A percentile compares a stretch with the other conserved stretches of the same genome.
Conservation (phyloP, 2,329 filamentous ascomycete species). For the Apiospora malaysiana region DNA sequence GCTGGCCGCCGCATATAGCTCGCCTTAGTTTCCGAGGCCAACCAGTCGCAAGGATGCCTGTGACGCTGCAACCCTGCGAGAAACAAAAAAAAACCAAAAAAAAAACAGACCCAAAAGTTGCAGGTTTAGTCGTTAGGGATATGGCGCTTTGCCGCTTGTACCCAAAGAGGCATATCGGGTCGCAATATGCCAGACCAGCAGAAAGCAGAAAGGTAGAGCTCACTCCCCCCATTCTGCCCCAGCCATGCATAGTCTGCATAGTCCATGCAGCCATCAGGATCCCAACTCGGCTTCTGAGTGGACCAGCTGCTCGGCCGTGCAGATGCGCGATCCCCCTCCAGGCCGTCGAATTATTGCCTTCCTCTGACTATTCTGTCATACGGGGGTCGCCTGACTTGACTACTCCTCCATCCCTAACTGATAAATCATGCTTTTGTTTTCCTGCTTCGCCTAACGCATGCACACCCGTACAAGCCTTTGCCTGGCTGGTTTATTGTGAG, state of each 20-base stretch:
- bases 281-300: slow-evolving; percentile 14
- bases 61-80: slow-evolving; percentile 11
- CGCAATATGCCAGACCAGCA: slow-evolving; percentile 15
- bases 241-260: slow-evolving; percentile 17
- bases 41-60: slow-evolving; percentile 17
- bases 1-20: slow-evolving; percentile 10
- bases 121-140: slow-evolving; percentile 1
- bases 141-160: slow-evolving; percentile 15
- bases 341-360: slow-evolving; percentile 17
- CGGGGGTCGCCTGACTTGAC: slow-evolving; percentile 14
- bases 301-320: slow-evolving; percentile 18
- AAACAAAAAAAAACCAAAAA: background rate
- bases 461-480: background rate
- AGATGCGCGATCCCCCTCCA: slow-evolving; percentile 20
- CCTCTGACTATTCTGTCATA: slow-evolving; percentile 17
- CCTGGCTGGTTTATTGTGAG: background rate
- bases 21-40: slow-evolving; percentile 8
- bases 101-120: background rate
- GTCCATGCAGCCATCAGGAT: slow-evolving; percentile 19
- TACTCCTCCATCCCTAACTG: slow-evolving; percentile 10
- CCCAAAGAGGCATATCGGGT: slow-evolving; percentile 13
- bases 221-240: background rate
- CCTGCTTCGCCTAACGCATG: slow-evolving; percentile 9
- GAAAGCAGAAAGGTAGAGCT: background rate
- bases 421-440: slow-evolving; percentile 10